Evolutionary conservation across 768 basidiomycete species (phyloP).

Genomic region (Leccinum fibrillosum): DNA sequence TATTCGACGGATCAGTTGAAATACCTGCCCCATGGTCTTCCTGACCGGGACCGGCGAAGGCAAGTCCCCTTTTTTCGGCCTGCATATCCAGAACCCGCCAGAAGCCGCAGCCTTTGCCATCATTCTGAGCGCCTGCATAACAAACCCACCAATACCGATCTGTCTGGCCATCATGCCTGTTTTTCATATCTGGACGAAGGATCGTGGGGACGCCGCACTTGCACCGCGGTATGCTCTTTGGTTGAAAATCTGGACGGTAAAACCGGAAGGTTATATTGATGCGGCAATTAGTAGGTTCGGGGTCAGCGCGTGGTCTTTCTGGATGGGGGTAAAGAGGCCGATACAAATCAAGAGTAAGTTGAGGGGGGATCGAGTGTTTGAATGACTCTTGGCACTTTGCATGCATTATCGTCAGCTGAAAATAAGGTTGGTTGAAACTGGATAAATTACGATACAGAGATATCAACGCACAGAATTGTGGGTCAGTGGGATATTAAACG

Average conservation of each 20-base stretch:
- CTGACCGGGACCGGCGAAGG: constrained; percentile 25
- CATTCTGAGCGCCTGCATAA: constrained; percentile 77
- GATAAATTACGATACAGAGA: background rate
- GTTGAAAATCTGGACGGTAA: constrained; percentile 77
- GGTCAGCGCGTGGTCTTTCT: constrained; percentile 13
- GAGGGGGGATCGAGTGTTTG: constrained; percentile 78
- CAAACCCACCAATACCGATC: constrained; percentile 76
- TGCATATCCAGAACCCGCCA: constrained; percentile 74
- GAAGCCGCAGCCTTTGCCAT: constrained; percentile 76
- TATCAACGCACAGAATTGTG: constrained; percentile 68
- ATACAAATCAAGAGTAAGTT: constrained; percentile 67
- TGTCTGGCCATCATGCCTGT: constrained; percentile 48
- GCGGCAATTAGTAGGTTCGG: constrained; percentile 58
- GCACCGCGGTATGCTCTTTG: constrained; percentile 64
- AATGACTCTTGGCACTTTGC: constrained; percentile 79
- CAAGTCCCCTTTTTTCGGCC: constrained; percentile 61
- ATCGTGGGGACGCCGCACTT: constrained; percentile 70
- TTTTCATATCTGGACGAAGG: constrained; percentile 78
- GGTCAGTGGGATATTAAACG: constrained; percentile 70
- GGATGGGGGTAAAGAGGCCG: constrained; percentile 51
- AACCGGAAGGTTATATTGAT: constrained; percentile 89
- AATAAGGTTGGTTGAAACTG: background rate
- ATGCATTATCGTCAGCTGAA: constrained; percentile 82
- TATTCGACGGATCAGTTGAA: background rate
- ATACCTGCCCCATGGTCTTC: background rate